phyloP scores from a whole-genome alignment of 2,329 filamentous ascomycete genomes.

The Fusarium setosum region DNA sequence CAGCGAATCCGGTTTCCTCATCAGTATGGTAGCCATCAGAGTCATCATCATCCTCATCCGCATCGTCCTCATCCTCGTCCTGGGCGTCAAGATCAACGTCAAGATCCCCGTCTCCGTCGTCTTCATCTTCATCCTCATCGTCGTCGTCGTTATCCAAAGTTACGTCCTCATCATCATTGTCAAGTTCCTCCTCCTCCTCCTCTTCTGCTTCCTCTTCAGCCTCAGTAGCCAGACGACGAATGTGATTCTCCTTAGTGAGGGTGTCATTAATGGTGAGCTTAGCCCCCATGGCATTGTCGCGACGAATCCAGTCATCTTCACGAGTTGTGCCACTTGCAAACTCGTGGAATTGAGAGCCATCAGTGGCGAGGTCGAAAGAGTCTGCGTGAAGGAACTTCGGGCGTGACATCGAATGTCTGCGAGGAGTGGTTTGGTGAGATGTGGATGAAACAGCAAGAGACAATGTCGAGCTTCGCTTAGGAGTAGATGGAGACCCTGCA shows the following conservation, averaged over 20 bases:
- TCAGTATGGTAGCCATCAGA: conserved; percentile 81
- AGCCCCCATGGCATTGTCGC: conserved; percentile 71
- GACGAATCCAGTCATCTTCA: conserved; percentile 90
- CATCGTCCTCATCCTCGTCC: conserved; percentile 58
- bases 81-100: conserved; percentile 57
- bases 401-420: conserved; percentile 39
- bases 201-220: conserved; percentile 88
- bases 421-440: conserved; percentile 39
- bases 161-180: conserved; percentile 56
- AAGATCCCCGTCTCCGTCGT: conserved; percentile 62
- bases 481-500: conserved; percentile 46
- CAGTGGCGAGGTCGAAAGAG: conserved; percentile 61
- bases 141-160: conserved; percentile 53
- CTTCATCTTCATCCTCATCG: conserved; percentile 56
- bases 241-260: conserved; percentile 87
- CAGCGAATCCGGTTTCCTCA: conserved; percentile 75
- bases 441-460: conserved; percentile 34
- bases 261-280: conserved; percentile 92
- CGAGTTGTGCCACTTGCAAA: conserved; percentile 86
- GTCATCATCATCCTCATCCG: conserved; percentile 63
- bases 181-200: conserved; percentile 73
- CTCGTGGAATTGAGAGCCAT: conserved; percentile 82
- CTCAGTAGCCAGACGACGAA: conserved; percentile 87
- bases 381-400: conserved; percentile 64
- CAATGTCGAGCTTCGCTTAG: conserved; percentile 43